These are phyloP conservation scores for Thalassiosira allenii DNA, from an alignment of 352 stramenopile species.

Conservation along the genomic window DNA sequence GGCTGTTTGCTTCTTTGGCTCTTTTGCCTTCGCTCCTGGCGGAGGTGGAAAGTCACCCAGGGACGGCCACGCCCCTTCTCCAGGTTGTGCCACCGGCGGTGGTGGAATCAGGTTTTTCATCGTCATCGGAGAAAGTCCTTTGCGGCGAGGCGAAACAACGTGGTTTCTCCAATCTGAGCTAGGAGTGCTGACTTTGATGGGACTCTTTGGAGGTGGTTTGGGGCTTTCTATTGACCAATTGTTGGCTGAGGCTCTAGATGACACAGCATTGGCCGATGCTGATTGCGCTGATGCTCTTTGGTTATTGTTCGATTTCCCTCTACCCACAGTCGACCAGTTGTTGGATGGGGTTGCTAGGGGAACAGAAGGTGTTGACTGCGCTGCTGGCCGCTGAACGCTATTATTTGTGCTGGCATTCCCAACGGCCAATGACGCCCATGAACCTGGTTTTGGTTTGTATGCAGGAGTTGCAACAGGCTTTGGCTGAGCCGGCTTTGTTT, in stretches of 20 bases:
- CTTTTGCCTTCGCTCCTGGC: conserved; percentile 33
- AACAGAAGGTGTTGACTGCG: too few species aligned
- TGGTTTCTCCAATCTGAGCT: conserved; percentile 44
- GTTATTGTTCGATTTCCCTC: too few species aligned
- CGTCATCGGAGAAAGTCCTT: neutral
- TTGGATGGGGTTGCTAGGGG: too few species aligned
- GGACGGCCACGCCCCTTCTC: conserved; percentile 47
- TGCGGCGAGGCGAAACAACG: conserved; percentile 30
- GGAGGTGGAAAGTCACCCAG: conserved; percentile 64
- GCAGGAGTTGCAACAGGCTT: neutral
- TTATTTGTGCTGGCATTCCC: too few species aligned
- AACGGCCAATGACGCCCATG: conserved; percentile 55
- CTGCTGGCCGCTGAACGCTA: too few species aligned
- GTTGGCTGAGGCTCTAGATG: neutral
- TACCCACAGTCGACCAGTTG: too few species aligned
- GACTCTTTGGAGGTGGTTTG: conserved; percentile 4
- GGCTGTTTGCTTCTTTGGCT: conserved; percentile 1
- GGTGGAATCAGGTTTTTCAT: conserved; percentile 28
- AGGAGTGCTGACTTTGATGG: conserved; percentile 7
- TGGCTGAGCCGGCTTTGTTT: neutral
- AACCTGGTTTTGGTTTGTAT: conserved; percentile 40
- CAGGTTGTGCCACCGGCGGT: conserved; percentile 31
- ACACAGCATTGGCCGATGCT: neutral
- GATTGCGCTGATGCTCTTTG: too few species aligned
- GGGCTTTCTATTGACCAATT: conserved; percentile 15